Conservation (phyloP, 1,139 yeast genomes). For the Geotrichum bryndzae region DNA sequence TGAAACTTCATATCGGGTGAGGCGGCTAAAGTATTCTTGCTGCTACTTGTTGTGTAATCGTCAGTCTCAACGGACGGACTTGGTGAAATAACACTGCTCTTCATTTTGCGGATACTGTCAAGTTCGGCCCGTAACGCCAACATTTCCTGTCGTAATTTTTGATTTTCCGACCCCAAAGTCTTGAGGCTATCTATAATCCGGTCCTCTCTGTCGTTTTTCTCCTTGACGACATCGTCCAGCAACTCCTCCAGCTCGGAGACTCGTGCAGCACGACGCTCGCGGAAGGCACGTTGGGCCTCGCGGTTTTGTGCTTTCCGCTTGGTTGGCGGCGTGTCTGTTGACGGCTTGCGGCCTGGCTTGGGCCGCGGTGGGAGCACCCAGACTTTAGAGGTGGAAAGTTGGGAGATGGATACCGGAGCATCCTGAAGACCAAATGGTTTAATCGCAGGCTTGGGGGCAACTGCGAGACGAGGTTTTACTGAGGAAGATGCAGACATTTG, state of each 20-base stretch:
- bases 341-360: slow-evolving; percentile 85
- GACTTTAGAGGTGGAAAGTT: slow-evolving; percentile 58
- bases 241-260: slow-evolving; percentile 50
- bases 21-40: not conserved
- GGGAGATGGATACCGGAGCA: slow-evolving; percentile 4
- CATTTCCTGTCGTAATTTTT: slow-evolving; percentile 19
- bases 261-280: slow-evolving; percentile 67
- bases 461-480: not conserved
- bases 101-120: slow-evolving; percentile 4
- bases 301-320: slow-evolving; percentile 74
- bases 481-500: slow-evolving; percentile 1
- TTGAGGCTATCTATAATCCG: slow-evolving; percentile 45
- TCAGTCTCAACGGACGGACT: not conserved
- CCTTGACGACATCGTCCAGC: slow-evolving; percentile 59
- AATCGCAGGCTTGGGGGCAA: slow-evolving; percentile 1
- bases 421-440: not conserved
- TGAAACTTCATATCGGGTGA: not conserved
- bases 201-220: slow-evolving; percentile 31
- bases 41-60: not conserved
- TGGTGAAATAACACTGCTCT: not conserved
- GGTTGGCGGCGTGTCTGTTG: slow-evolving; percentile 46
- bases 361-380: slow-evolving; percentile 93
- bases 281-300: slow-evolving; percentile 86
- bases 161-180: slow-evolving; percentile 25
- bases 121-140: slow-evolving; percentile 21